A percentile compares a stretch with the other conserved stretches of the same genome.
These are phyloP conservation scores for Plasmodium sp. DNA, from an alignment of 169 alveolate genomes.

Conservation along the genomic window DNA sequence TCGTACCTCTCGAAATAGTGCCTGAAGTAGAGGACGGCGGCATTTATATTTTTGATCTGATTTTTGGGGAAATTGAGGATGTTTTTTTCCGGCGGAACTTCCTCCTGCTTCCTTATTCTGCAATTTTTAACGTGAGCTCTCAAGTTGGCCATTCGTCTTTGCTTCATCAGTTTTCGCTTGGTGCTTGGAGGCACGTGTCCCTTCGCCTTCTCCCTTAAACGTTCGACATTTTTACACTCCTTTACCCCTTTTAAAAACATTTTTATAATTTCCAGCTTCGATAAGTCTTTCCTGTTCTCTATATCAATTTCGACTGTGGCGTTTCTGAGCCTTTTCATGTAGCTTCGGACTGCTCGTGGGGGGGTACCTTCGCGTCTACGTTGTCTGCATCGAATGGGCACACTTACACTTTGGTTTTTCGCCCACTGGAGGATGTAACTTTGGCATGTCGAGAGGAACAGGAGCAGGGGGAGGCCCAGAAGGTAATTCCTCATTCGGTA, in stretches of 20 bases:
- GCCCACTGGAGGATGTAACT: background rate
- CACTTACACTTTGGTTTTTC: background rate
- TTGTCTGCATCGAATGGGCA: background rate
- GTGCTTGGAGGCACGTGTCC: constrained; percentile 73
- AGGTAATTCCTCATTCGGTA: constrained; percentile 21
- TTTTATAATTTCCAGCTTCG: constrained; percentile 56
- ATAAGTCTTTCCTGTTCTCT: constrained; percentile 67
- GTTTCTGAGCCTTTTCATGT: constrained; percentile 70
- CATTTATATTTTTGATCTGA: constrained; percentile 64
- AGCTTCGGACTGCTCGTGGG: background rate
- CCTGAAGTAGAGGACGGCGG: constrained; percentile 62
- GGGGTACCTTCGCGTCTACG: background rate
- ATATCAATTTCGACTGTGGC: constrained; percentile 70
- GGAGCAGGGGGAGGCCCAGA: background rate
- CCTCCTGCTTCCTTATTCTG: constrained; percentile 64
- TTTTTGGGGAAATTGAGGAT: constrained; percentile 66
- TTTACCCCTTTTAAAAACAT: constrained; percentile 72
- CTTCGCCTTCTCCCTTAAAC: constrained; percentile 45
- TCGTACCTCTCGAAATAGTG: constrained; percentile 68
- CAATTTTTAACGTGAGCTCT: constrained; percentile 48
- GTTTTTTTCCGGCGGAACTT: constrained; percentile 46
- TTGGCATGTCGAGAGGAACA: constrained; percentile 7
- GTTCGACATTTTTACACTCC: constrained; percentile 73
- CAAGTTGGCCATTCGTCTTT: constrained; percentile 67
- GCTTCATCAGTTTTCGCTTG: constrained; percentile 68